These are phyloP conservation scores for Brassica balearica DNA, from an alignment of 441 rosid genomes.

Conservation along the genomic window DNA sequence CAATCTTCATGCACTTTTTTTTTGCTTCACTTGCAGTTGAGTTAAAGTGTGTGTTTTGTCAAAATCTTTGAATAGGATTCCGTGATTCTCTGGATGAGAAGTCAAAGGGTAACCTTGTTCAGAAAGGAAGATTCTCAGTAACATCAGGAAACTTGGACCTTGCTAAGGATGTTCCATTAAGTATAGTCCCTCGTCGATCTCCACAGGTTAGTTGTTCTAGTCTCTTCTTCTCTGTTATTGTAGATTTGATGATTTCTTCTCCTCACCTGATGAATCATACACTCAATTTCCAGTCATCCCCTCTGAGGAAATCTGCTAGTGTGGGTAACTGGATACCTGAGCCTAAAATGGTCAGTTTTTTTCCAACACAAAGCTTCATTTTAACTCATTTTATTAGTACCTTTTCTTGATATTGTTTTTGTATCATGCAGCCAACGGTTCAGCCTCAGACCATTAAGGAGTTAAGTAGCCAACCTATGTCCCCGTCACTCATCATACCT, in stretches of 20 bases:
- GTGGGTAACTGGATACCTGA: conserved; percentile 90
- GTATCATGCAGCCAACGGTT: conserved; percentile 56
- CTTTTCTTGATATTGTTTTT: conserved; percentile 25
- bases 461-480: conserved; percentile 45
- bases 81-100: conserved; percentile 95
- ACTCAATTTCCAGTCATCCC: conserved; percentile 65
- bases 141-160: conserved; percentile 98
- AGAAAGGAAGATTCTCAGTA: conserved; percentile 97
- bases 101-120: conserved; percentile 89
- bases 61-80: conserved; percentile 59
- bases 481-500: conserved; percentile 63
- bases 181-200: conserved; percentile 78
- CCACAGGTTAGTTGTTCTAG: conserved; percentile 69
- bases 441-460: conserved; percentile 72
- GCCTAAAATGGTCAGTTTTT: conserved; percentile 66
- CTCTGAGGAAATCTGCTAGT: conserved; percentile 94
- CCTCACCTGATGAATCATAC: conserved; percentile 30
- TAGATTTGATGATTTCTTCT: conserved; percentile 24
- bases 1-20: conserved; percentile 5
- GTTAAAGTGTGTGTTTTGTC: conserved; percentile 16
- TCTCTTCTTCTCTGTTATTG: conserved; percentile 35
- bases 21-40: conserved; percentile 19
- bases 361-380: conserved; percentile 28
- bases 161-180: conserved; percentile 90
- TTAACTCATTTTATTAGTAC: neutral